phyloP scores from a whole-genome alignment of 805 yeast species.

The Metschnikowia arizonensis region DNA sequence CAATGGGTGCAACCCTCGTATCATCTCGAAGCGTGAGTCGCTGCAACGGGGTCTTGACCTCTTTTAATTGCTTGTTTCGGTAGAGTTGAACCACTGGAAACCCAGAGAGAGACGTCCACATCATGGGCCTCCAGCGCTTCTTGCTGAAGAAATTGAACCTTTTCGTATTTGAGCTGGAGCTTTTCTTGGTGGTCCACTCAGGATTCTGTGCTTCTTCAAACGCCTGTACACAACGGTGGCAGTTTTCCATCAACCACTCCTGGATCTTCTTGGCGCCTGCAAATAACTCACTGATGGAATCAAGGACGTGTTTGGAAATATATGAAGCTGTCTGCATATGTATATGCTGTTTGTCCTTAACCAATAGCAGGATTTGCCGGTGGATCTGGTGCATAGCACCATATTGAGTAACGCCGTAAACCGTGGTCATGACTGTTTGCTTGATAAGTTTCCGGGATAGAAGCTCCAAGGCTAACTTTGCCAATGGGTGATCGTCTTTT shows the following conservation, averaged over 20 bases:
- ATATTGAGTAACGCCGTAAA: conserved; percentile 39
- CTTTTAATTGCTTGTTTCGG: conserved; percentile 15
- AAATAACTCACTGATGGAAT: conserved; percentile 25
- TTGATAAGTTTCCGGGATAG: conserved; percentile 34
- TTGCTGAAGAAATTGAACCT: conserved; percentile 20
- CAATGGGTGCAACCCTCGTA: conserved; percentile 23
- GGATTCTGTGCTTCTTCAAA: conserved; percentile 14
- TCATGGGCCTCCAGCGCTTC: conserved; percentile 30
- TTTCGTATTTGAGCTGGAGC: neutral
- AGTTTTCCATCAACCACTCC: conserved; percentile 32
- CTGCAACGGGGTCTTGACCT: conserved; percentile 24
- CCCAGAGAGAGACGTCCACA: conserved; percentile 41
- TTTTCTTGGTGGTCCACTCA: neutral
- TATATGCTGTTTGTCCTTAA: neutral
- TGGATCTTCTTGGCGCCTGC: conserved; percentile 32
- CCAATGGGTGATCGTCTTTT: conserved; percentile 9
- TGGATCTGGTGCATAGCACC: conserved; percentile 37
- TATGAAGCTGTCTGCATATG: conserved; percentile 9
- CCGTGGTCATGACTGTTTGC: conserved; percentile 44
- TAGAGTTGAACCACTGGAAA: conserved; percentile 41
- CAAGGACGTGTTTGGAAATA: conserved; percentile 13
- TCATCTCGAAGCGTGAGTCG: conserved; percentile 19
- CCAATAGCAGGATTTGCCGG: neutral
- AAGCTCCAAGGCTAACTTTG: conserved; percentile 15
- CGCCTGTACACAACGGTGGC: conserved; percentile 28